A percentile compares a stretch with the other conserved stretches of the same genome.
Evolutionary conservation across 73 alveolate species (phyloP).

Genomic region (Stentor roeselii): DNA sequence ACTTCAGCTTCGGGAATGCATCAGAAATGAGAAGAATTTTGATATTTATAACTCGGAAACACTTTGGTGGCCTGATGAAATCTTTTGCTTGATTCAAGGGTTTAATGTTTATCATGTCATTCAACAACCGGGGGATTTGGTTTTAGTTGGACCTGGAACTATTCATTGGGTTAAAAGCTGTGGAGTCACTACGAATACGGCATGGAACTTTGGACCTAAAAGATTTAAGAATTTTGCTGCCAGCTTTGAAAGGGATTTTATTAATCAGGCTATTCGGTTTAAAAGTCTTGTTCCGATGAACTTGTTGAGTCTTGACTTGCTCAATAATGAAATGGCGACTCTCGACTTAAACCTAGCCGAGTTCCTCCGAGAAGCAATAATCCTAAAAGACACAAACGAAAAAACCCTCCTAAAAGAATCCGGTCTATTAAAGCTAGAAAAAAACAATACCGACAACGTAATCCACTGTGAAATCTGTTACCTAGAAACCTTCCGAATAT

Average conservation of each 20-base stretch:
- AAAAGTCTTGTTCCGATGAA: constrained; percentile 45
- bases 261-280: constrained; percentile 44
- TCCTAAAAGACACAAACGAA: not conserved
- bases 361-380: not conserved
- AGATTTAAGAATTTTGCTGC: constrained; percentile 35
- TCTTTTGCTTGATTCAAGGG: constrained; percentile 41
- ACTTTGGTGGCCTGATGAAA: constrained; percentile 54
- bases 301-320: constrained; percentile 45
- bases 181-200: constrained; percentile 63
- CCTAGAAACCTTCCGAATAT: not conserved
- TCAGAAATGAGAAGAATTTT: constrained; percentile 27
- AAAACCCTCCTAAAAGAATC: not conserved
- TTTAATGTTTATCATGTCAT: constrained; percentile 41
- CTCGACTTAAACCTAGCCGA: not conserved
- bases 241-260: constrained; percentile 45
- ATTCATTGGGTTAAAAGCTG: constrained; percentile 67
- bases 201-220: constrained; percentile 66
- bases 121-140: constrained; percentile 56
- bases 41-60: constrained; percentile 63
- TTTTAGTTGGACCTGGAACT: constrained; percentile 63
- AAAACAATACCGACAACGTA: not conserved
- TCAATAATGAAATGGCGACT: constrained; percentile 44
- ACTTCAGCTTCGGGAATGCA: constrained; percentile 36
- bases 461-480: not conserved
- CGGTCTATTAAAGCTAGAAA: not conserved